A percentile compares a stretch with the other conserved stretches of the same genome.
Conservation (phyloP, 768 basidiomycete species). For the Scleroderma citrinum region DNA sequence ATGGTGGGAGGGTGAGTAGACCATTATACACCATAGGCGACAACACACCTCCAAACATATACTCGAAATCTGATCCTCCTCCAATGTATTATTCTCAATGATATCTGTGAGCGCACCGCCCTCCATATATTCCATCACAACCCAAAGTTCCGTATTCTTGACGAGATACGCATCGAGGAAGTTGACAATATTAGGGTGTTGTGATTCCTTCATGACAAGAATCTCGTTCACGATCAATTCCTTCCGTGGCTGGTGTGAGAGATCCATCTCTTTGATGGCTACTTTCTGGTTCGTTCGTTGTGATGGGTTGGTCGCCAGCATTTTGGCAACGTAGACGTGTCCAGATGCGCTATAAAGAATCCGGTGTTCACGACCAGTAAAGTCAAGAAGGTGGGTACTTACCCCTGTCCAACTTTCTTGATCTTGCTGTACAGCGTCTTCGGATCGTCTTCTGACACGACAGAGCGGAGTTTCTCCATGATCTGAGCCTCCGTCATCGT, state of each 20-base stretch:
- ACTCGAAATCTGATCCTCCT: constrained; percentile 92
- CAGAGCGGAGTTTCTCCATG: constrained; percentile 92
- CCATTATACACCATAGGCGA: neutral
- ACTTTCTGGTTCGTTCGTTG: constrained; percentile 84
- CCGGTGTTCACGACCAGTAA: constrained; percentile 8
- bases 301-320: too few species aligned
- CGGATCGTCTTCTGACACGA: constrained; percentile 84
- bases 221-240: constrained; percentile 98
- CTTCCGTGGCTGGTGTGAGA: constrained; percentile 91
- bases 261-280: constrained; percentile 98
- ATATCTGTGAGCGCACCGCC: constrained; percentile 96
- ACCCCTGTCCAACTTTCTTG: constrained; percentile 99
- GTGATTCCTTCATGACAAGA: constrained; percentile 97
- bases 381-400: constrained; percentile 29
- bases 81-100: constrained; percentile 93
- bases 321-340: constrained; percentile 96
- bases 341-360: constrained; percentile 77
- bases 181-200: constrained; percentile 96
- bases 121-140: constrained; percentile 99
- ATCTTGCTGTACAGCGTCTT: constrained; percentile 91
- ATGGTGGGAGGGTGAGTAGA: constrained; percentile 4
- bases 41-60: constrained; percentile 81
- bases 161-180: constrained; percentile 89
- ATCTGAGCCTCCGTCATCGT: constrained; percentile 97
- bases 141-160: constrained; percentile 87